These are phyloP conservation scores for Phytophthora fragariae DNA, from an alignment of 352 stramenopile species.

Conservation along the genomic window DNA sequence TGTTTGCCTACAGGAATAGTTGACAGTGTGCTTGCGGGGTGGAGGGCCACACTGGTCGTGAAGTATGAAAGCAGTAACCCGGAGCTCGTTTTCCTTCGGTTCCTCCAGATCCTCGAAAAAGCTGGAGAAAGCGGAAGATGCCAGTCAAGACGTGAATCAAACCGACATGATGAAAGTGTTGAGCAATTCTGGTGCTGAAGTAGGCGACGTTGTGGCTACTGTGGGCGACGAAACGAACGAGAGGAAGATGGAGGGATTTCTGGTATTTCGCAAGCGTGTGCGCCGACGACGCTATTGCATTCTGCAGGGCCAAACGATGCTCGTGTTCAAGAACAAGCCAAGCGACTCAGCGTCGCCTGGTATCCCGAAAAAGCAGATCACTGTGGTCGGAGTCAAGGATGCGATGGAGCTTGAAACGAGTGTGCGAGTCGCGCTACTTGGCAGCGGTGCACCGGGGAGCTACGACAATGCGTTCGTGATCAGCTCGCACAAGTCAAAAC, in stretches of 20 bases:
- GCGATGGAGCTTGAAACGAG: conserved; percentile 65
- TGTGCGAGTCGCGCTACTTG: conserved; percentile 59
- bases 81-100: conserved; percentile 32
- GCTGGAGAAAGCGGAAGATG: background rate
- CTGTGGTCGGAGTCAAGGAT: conserved; percentile 71
- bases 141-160: conserved; percentile 7
- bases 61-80: conserved; percentile 21
- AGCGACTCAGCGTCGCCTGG: conserved; percentile 39
- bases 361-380: conserved; percentile 62
- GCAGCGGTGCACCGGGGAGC: conserved; percentile 30
- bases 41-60: background rate
- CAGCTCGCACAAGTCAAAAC: conserved; percentile 77
- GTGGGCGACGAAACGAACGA: conserved; percentile 8
- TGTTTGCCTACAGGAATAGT: background rate
- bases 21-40: background rate
- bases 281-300: conserved; percentile 77
- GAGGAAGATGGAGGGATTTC: conserved; percentile 63
- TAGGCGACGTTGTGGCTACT: background rate
- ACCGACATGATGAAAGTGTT: conserved; percentile 7
- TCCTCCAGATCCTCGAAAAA: conserved; percentile 31
- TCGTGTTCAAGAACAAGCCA: conserved; percentile 74
- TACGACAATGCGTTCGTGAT: conserved; percentile 72
- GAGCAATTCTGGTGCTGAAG: conserved; percentile 6
- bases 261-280: conserved; percentile 66
- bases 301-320: conserved; percentile 58